phyloP scores from a whole-genome alignment of 2,329 filamentous ascomycete genomes.

The Pseudogymnoascus sp. region DNA sequence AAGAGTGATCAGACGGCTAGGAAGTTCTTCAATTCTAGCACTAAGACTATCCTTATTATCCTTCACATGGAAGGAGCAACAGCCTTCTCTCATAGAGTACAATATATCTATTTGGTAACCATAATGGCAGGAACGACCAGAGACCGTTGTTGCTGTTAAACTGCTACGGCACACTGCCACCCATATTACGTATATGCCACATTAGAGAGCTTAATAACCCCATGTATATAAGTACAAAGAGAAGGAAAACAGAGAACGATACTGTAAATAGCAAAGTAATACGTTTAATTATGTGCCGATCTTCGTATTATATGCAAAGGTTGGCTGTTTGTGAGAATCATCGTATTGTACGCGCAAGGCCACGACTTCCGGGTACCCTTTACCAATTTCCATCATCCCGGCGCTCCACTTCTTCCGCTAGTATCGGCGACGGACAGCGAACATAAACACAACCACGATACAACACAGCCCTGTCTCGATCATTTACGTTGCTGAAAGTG shows the following conservation, averaged over 20 bases:
- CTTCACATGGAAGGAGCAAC: conserved; percentile 1
- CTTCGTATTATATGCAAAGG: neutral
- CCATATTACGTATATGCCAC: neutral
- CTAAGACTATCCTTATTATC: neutral
- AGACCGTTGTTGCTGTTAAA: neutral
- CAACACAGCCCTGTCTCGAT: neutral
- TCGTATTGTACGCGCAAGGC: neutral
- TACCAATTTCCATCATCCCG: conserved; percentile 6
- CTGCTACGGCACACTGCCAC: neutral
- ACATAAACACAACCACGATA: conserved; percentile 3
- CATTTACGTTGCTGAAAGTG: conserved; percentile 7
- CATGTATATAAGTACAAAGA: neutral
- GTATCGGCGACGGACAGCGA: neutral
- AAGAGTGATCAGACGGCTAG: neutral
- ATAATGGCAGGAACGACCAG: neutral
- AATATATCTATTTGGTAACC: neutral
- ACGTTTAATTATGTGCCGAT: neutral
- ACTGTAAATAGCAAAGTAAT: neutral
- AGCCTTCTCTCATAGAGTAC: neutral
- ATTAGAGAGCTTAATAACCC: neutral
- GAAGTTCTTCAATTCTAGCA: neutral
- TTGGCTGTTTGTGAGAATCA: neutral
- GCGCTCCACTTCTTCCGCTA: conserved; percentile 4
- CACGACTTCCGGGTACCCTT: neutral
- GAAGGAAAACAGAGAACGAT: neutral